These are phyloP conservation scores for Melanogaster broomeanus DNA, from an alignment of 768 basidiomycete species.

Conservation along the genomic window DNA sequence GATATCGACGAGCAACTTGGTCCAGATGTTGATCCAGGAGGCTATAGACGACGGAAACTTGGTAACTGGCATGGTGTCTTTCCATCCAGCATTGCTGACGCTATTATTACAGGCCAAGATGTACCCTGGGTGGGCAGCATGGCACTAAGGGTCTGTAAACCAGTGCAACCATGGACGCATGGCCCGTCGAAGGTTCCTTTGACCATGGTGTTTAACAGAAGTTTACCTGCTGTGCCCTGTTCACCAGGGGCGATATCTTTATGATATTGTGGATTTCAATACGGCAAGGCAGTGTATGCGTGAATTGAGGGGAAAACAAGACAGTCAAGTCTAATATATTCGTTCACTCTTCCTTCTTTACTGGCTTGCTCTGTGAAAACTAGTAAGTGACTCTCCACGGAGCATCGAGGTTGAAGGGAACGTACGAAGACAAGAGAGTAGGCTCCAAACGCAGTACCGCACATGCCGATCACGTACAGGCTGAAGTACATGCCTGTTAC, in stretches of 20 bases:
- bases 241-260: not conserved
- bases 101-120: conserved; percentile 64
- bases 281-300: conserved; percentile 6
- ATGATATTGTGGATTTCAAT: not conserved
- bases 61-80: conserved; percentile 37
- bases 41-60: conserved; percentile 76
- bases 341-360: conserved; percentile 23
- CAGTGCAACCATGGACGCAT: too few relatives aligned
- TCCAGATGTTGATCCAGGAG: conserved; percentile 89
- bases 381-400: not conserved
- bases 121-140: conserved; percentile 92
- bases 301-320: conserved; percentile 13
- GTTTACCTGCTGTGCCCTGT: not conserved
- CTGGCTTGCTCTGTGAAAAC: conserved; percentile 28
- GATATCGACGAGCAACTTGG: conserved; percentile 81
- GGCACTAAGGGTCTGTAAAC: conserved; percentile 47
- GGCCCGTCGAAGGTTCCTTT: too few relatives aligned
- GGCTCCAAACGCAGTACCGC: conserved; percentile 51
- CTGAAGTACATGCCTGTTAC: conserved; percentile 57
- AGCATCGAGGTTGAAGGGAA: not conserved
- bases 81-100: conserved; percentile 7
- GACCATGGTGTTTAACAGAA: too few relatives aligned
- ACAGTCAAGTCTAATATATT: conserved; percentile 12
- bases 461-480: conserved; percentile 55
- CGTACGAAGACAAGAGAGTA: conserved; percentile 49